phyloP scores from a whole-genome alignment of 1,139 yeast genomes.

The Lodderomyces oxycetoniae region DNA sequence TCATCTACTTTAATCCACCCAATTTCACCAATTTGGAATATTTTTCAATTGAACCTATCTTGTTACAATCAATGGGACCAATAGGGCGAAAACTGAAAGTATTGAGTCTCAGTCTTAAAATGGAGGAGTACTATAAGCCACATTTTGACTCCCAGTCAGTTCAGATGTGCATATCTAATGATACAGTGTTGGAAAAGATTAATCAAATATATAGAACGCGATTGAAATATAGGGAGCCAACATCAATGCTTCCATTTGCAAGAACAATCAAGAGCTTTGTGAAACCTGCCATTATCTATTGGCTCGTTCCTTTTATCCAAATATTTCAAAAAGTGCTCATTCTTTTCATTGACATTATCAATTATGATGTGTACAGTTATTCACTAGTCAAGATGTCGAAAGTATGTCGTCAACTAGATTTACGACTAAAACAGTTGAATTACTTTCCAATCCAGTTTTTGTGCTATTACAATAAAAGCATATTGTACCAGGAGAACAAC shows the following conservation, averaged over 20 bases:
- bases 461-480: slow-evolving; percentile 39
- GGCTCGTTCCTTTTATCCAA: slow-evolving; percentile 12
- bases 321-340: slow-evolving; percentile 22
- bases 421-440: slow-evolving; percentile 71
- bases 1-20: slow-evolving; percentile 72
- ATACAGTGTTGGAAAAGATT: slow-evolving; percentile 28
- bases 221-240: slow-evolving; percentile 11
- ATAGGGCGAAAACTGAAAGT: slow-evolving; percentile 6
- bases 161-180: slow-evolving; percentile 20
- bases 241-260: too few species aligned
- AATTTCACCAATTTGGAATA: slow-evolving; percentile 70
- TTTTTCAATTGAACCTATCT: slow-evolving; percentile 69
- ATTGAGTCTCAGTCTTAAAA: too few species aligned
- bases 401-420: slow-evolving; percentile 71
- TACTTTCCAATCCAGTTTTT: slow-evolving; percentile 79
- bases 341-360: slow-evolving; percentile 21
- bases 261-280: neutral
- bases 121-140: slow-evolving; percentile 8
- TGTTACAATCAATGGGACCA: slow-evolving; percentile 50
- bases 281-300: too few species aligned
- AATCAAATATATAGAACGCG: slow-evolving; percentile 28
- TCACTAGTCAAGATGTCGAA: slow-evolving; percentile 47
- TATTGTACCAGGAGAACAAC: slow-evolving; percentile 23
- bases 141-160: neutral
- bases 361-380: slow-evolving; percentile 18